Conservation (phyloP, 768 basidiomycete genomes). For the Saitozyma podzolica region DNA sequence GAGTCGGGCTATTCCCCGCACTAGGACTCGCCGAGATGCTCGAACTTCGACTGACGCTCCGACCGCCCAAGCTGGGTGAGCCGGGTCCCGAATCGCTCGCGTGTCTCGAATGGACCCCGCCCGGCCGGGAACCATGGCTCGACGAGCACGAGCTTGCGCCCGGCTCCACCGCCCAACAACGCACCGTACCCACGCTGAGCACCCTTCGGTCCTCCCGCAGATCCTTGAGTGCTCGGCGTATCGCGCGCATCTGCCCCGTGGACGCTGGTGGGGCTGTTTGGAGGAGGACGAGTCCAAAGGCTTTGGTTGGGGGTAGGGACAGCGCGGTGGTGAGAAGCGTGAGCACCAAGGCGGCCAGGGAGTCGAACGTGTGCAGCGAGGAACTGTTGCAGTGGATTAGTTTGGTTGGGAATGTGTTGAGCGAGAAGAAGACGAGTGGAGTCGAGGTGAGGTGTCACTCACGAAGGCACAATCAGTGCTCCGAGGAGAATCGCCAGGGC, state of each 20-base stretch:
- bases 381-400: constrained; percentile 13
- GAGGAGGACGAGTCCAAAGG: constrained; percentile 79
- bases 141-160: constrained; percentile 1
- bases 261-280: constrained; percentile 73
- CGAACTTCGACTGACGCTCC: no score
- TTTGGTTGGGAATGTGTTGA: neutral
- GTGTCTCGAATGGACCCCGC: no score
- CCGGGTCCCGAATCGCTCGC: no score
- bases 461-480: constrained; percentile 63
- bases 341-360: constrained; percentile 75
- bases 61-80: no score
- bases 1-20: neutral
- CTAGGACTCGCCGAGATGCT: no score
- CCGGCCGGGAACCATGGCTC: no score
- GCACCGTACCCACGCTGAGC: constrained; percentile 36
- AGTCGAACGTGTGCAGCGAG: constrained; percentile 64
- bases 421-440: neutral
- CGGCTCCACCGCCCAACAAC: constrained; percentile 26
- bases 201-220: constrained; percentile 54
- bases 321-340: constrained; percentile 76
- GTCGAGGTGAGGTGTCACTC: constrained; percentile 45
- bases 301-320: constrained; percentile 78
- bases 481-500: constrained; percentile 61
- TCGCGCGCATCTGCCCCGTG: constrained; percentile 71
- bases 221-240: constrained; percentile 78